Base-by-base conservation (phyloP, 2,329 filamentous ascomycete species). In the Fusarium neocosmosporiellum region DNA sequence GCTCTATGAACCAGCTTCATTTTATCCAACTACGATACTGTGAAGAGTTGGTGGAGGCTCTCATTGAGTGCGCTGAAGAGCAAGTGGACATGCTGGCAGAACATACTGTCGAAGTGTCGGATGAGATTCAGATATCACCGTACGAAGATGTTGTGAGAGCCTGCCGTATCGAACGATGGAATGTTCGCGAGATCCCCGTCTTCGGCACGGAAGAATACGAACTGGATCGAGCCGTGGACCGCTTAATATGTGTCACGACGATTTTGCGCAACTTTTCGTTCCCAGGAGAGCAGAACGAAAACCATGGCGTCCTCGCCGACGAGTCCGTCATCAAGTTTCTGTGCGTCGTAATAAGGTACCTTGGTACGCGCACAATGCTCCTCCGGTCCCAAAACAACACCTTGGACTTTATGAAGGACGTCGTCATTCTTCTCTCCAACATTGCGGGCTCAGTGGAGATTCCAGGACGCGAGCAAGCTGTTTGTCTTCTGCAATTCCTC, bases 331-430 rank as follows among this genome's bases (percentile, higher is more conserved):
- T 98, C 78, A 94, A 93, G 75, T 94, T 98, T 77, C 84, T 98
- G 10, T 94, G 94, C 66, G 91, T 91, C 53, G 89, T 95, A 5
- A 95, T 98, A 71, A 89, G 95, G 67, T 94, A 96, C 74, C 87
- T 98, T 16, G 96, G 96, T 33, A 98, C 95, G 5, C 92, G 95
- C 16, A 94, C 94, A 75, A 94, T 96, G 88, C 88, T 98, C 33
- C 84, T 98, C 46, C 91, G 94, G 41, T 94, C 91, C 5, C 89
- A 96, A 73, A 87, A 89, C 78, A 98, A 98, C 82, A 96, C 93
- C 0, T 86, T 98, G 73, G 96, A 99, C 81, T 96, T 98, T 77
- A 97, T 98, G 94, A 99, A 99, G 83, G 96, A 99, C 81, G 86
- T 95, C 33, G 90, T 98, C 66, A 92, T 94, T 18, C 91, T 97